Percentiles rank a stretch among this genome's conserved stretches.
phyloP scores from a whole-genome alignment of 2,329 filamentous ascomycete genomes.

The Penicillium crustosum region DNA sequence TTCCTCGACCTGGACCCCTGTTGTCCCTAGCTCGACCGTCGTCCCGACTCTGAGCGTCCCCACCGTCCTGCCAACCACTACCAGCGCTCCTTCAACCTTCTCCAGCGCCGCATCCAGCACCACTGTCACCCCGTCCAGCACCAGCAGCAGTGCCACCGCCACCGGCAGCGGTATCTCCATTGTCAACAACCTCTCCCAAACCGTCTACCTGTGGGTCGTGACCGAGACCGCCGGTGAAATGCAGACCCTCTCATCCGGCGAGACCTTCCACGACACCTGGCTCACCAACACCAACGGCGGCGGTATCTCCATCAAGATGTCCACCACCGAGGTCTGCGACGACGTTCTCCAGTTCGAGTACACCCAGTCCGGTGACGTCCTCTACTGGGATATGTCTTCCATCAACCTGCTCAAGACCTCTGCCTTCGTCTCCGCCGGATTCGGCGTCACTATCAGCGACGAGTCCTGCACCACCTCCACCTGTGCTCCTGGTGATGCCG shows the following conservation, averaged over 20 bases:
- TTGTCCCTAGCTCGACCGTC: background rate
- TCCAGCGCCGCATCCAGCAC: slow-evolving; percentile 4
- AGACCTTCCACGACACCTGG: slow-evolving; percentile 29
- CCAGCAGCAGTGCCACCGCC: slow-evolving; percentile 6
- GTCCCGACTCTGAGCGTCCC: slow-evolving; percentile 1
- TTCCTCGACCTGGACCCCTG: background rate
- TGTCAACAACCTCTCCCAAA: slow-evolving; percentile 28
- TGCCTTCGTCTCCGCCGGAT: slow-evolving; percentile 24
- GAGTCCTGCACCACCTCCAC: slow-evolving; percentile 22
- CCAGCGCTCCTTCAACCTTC: slow-evolving; percentile 1
- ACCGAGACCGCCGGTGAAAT: slow-evolving; percentile 20
- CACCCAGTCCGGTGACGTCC: slow-evolving; percentile 23
- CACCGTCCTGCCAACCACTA: slow-evolving; percentile 8
- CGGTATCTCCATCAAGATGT: slow-evolving; percentile 36
- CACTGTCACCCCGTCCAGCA: background rate
- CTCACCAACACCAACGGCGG: slow-evolving; percentile 32
- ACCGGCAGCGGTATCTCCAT: slow-evolving; percentile 24
- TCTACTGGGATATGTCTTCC: slow-evolving; percentile 36
- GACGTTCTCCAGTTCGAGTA: slow-evolving; percentile 37
- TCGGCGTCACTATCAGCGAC: slow-evolving; percentile 28
- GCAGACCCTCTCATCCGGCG: slow-evolving; percentile 21
- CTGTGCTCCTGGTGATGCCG: slow-evolving; percentile 27
- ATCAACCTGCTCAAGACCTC: slow-evolving; percentile 29
- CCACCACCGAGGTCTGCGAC: slow-evolving; percentile 18
- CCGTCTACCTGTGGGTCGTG: slow-evolving; percentile 32